phyloP scores from a whole-genome alignment of 2,329 filamentous ascomycete species.

The Mycocentrospora acerina region DNA sequence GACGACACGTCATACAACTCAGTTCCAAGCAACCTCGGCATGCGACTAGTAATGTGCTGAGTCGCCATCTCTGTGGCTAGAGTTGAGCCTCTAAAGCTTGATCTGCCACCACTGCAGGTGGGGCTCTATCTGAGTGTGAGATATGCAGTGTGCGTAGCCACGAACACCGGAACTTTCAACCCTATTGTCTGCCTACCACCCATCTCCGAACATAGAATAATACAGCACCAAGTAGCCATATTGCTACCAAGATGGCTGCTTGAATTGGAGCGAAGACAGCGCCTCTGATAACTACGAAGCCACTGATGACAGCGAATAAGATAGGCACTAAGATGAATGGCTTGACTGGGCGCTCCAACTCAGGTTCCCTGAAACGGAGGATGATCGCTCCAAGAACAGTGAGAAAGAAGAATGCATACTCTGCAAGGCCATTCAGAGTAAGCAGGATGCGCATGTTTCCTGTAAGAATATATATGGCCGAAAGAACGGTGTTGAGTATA shows the following conservation, averaged over 20 bases:
- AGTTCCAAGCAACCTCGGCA: too few species aligned
- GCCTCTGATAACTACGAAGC: constrained; percentile 38
- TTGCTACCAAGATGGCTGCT: constrained; percentile 29
- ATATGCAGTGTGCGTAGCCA: too few species aligned
- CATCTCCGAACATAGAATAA: constrained; percentile 15
- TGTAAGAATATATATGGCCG: constrained; percentile 60
- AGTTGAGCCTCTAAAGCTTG: too few species aligned
- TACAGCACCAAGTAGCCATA: constrained; percentile 30
- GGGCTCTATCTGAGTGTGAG: too few species aligned
- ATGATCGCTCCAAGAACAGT: constrained; percentile 62
- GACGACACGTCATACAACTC: too few species aligned
- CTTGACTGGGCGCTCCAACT: constrained; percentile 58
- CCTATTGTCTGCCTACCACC: background rate
- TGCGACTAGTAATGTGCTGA: too few species aligned
- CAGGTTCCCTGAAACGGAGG: constrained; percentile 58
- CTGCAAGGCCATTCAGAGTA: constrained; percentile 49
- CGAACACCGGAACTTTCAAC: too few species aligned
- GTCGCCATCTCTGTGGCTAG: too few species aligned
- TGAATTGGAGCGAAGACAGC: constrained; percentile 39
- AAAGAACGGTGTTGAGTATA: constrained; percentile 39
- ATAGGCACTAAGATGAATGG: constrained; percentile 56
- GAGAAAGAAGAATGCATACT: constrained; percentile 65
- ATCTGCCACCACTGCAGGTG: too few species aligned
- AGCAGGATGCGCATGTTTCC: constrained; percentile 64
- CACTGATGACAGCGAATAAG: constrained; percentile 59